A percentile compares a stretch with the other conserved stretches of the same genome.
Evolutionary conservation across 345 rosid species (phyloP).

Genomic region (Eutrema heterophyllum): DNA sequence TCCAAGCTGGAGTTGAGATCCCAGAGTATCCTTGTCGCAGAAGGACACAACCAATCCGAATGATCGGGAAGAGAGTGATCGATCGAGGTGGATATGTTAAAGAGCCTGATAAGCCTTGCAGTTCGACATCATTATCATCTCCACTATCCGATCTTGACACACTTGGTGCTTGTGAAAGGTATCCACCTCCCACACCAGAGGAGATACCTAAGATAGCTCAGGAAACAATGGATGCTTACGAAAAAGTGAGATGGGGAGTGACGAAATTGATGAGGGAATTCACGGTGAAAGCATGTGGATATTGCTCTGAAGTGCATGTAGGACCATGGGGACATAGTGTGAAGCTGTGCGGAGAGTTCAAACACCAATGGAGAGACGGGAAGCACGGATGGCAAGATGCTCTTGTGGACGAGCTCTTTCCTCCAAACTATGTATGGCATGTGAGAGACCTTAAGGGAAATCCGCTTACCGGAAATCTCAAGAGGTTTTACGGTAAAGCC

Average conservation of each 20-base stretch:
- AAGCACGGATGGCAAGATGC: slow-evolving; percentile 98
- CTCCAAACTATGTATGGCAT: slow-evolving; percentile 81
- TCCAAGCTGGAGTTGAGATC: slow-evolving; percentile 84
- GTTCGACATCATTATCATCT: slow-evolving; percentile 37
- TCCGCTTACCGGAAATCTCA: slow-evolving; percentile 53
- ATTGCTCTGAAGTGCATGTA: slow-evolving; percentile 85
- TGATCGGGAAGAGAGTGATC: slow-evolving; percentile 63
- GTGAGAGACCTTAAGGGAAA: slow-evolving; percentile 60
- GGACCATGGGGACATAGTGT: slow-evolving; percentile 97
- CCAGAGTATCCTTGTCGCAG: slow-evolving; percentile 77
- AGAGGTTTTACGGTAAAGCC: slow-evolving; percentile 78
- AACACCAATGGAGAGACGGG: slow-evolving; percentile 98
- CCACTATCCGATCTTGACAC: slow-evolving; percentile 68
- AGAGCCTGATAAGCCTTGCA: slow-evolving; percentile 36
- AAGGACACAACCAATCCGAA: slow-evolving; percentile 63
- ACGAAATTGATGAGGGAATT: slow-evolving; percentile 62
- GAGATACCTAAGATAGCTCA: slow-evolving; percentile 67
- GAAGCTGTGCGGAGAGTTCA: slow-evolving; percentile 84
- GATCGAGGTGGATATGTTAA: slow-evolving; percentile 62
- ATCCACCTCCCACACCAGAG: slow-evolving; percentile 45
- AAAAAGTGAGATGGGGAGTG: slow-evolving; percentile 54
- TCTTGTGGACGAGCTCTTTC: slow-evolving; percentile 61
- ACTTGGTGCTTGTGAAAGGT: slow-evolving; percentile 48
- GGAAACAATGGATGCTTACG: slow-evolving; percentile 76
- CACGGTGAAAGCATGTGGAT: slow-evolving; percentile 90